Conservation (phyloP, 116 monocot species). For the Cymodocea nodosa region DNA sequence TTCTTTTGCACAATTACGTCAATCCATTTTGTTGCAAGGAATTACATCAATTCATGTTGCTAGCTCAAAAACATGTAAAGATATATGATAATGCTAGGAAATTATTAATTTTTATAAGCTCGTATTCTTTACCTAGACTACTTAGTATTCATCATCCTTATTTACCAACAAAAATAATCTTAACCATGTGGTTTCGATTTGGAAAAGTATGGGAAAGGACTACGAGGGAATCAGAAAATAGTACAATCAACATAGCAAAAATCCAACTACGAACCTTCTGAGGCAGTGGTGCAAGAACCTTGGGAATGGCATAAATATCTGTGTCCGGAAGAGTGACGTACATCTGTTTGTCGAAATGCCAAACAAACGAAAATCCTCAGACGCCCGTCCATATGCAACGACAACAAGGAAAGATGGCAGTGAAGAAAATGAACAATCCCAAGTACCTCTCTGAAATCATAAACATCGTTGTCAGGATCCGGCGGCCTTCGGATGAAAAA, state of each 20-base stretch:
- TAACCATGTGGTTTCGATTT: no score
- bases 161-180: no score
- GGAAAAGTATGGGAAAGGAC: neutral
- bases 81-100: no score
- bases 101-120: no score
- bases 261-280: slow-evolving; percentile 39
- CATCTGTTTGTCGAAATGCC: slow-evolving; percentile 54
- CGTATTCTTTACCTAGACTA: no score
- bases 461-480: slow-evolving; percentile 77
- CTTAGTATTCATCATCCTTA: no score
- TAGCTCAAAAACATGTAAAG: no score
- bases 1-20: no score
- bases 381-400: neutral
- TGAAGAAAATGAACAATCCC: neutral
- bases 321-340: slow-evolving; percentile 91
- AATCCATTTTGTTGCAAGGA: no score
- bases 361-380: neutral
- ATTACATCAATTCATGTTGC: no score
- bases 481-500: slow-evolving; percentile 90
- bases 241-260: neutral
- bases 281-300: slow-evolving; percentile 75
- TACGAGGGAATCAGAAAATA: neutral
- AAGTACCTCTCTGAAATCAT: slow-evolving; percentile 80
- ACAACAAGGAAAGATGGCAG: neutral
- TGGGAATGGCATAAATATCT: slow-evolving; percentile 88